Evolutionary conservation across 139 green algal genomes (phyloP), one percentile per base, ranked within the genome.

Genomic region (Chlorella sp.): DNA sequence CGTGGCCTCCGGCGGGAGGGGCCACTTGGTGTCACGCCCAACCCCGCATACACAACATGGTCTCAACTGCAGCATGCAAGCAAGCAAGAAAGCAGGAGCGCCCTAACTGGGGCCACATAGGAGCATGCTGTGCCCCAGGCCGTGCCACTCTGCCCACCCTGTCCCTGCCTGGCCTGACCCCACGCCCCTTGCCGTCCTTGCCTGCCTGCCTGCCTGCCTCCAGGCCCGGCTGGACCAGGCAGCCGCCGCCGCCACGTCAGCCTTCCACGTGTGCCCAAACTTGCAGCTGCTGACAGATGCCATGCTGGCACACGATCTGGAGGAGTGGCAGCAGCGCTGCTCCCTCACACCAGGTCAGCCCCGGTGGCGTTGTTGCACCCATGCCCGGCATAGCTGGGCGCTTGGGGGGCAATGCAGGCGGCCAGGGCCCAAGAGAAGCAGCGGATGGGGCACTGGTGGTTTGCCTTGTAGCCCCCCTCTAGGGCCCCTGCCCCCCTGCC

Each of bases 241-340:
- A 21, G 96, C 92, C 0, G 88, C 88, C 9, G 94, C 95, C 4
- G 94, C 95, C 19, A 87, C 89, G 12, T 91, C 92, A 4, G 96
- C 96, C 16, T 99, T 96, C 88, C 95, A 98, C 89, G 73, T 96
- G 81, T 97, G 96, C 89, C 97, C 97, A 66, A 95, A 92, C 87
- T 92, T 98, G 75, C 91, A 95, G 15, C 91, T 94, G 61, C 89
- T 98, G 68, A 91, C 97, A 32, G 86, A 93, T 3, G 93, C 90
- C 19, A 91, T 99, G 85, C 32, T 97, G 89, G 90, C 93, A 30
- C 89, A 87, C 0, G 95, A 95, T 0, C 42, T 93, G 1, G 92
- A 96, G 91, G 92, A 91, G 60, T 90, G 96, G 40, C 34, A 89
- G n/a, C 53, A 79, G 64, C 92, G 94, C 90, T 95, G 91, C 60